Evolutionary conservation across 768 basidiomycete genomes (phyloP), one percentile per base, ranked within the genome.

Genomic region (Russula ochroleuca): DNA sequence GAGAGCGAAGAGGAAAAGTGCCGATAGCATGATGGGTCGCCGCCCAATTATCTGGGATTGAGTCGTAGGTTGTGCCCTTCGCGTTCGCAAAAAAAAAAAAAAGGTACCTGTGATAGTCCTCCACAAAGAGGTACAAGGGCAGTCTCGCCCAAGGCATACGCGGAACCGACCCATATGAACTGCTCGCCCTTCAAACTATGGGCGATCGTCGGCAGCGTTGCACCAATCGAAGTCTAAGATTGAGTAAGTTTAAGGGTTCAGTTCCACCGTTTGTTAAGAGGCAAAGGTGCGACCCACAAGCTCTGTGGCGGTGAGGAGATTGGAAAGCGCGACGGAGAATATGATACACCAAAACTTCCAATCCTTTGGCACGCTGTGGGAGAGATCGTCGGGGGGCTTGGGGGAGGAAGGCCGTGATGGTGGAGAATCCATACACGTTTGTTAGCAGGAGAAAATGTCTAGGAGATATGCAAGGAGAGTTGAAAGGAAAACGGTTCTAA

Each of bases 191-290:
- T 37, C 19, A 78, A 68, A 40, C 71, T 71, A n/a, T 47, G 50
- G 15, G 71, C 69, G 33, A 77, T 76, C 35, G 64, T 66, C 13
- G 71, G 73, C 1, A 73, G 66, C 0, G 75, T 74, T 0, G 75
- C 76, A 4, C 57, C 64, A 14, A 68, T 63, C 4, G 41, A 49
- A 3, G 61, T 67, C 67, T 68, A 50, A 19, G 33, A 14, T n/a
- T n/a, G 0, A 19, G 8, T 43, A 1, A 10, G 10, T 43, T n/a
- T 28, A 19, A 35, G 17, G 13, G 14, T 37, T 5, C n/a, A 8
- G 1, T 10, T 49, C 3, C 15, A 38, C 21, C 9, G 7, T 15
- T 11, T 8, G 6, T 10, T 10, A 33, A 1, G n/a, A 35, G 33
- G 31, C n/a, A 6, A 35, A 9, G 15, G 7, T 21, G 13, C 2